phyloP scores from a whole-genome alignment of 169 alveolate genomes.

The Cryptosporidium andersoni region DNA sequence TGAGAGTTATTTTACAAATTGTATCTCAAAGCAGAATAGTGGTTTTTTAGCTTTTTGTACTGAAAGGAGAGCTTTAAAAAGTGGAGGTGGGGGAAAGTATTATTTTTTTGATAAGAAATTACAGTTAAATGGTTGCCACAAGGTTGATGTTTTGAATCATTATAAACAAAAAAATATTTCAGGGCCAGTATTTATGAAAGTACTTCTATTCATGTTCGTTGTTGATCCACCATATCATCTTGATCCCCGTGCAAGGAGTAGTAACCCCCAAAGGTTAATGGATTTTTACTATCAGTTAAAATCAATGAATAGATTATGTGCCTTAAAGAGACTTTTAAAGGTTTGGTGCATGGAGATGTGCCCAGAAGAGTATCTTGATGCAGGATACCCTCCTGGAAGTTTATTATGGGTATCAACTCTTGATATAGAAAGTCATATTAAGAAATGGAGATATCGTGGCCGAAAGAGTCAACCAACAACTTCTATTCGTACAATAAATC shows the following conservation, averaged over 20 bases:
- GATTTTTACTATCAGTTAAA: constrained; percentile 63
- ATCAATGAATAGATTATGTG: constrained; percentile 49
- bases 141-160: constrained; percentile 67
- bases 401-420: constrained; percentile 63
- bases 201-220: constrained; percentile 62
- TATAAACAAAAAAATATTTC: constrained; percentile 51
- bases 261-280: constrained; percentile 69
- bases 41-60: constrained; percentile 69
- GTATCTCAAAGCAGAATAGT: constrained; percentile 55
- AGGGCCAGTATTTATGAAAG: constrained; percentile 70
- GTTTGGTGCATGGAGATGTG: constrained; percentile 72
- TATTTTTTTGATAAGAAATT: constrained; percentile 57
- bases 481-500: no score
- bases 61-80: constrained; percentile 59
- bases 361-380: constrained; percentile 64
- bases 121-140: constrained; percentile 66
- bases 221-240: constrained; percentile 67
- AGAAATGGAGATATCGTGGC: constrained; percentile 69
- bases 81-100: constrained; percentile 72
- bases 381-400: constrained; percentile 69
- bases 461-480: constrained; percentile 11
- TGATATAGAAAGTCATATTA: constrained; percentile 65
- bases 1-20: constrained; percentile 52
- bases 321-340: constrained; percentile 42
- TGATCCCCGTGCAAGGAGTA: constrained; percentile 70